Evolutionary conservation across 2,329 filamentous ascomycete species (phyloP).

Genomic region (Fusarium falciforme): DNA sequence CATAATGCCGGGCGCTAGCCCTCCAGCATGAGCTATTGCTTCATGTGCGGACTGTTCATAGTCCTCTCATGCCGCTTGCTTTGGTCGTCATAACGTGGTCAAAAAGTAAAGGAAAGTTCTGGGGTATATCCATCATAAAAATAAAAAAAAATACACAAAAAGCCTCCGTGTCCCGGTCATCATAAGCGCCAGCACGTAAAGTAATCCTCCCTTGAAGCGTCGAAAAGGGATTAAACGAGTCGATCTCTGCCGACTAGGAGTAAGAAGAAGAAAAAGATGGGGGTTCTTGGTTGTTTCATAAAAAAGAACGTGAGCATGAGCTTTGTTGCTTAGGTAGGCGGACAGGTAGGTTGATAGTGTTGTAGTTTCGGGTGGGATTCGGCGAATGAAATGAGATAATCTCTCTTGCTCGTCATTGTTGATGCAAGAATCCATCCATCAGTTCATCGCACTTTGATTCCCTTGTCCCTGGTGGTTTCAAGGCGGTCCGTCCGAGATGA

Average conservation of each 20-base stretch:
- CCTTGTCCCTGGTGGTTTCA: constrained; percentile 24
- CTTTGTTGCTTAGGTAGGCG: not conserved
- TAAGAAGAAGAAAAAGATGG: constrained; percentile 31
- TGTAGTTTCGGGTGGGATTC: not conserved
- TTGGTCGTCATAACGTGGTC: constrained; percentile 28
- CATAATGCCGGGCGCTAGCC: constrained; percentile 15
- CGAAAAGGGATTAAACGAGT: constrained; percentile 18
- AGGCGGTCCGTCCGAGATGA: constrained; percentile 27
- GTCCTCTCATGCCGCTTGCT: constrained; percentile 30
- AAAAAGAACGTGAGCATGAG: constrained; percentile 24
- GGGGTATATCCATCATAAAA: constrained; percentile 50
- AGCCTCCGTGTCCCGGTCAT: constrained; percentile 29
- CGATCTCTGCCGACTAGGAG: constrained; percentile 28
- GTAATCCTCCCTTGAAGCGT: constrained; percentile 11
- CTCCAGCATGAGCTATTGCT: constrained; percentile 11
- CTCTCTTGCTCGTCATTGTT: constrained; percentile 11
- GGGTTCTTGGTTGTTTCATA: constrained; percentile 15
- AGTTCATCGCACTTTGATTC: not conserved
- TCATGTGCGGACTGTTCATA: constrained; percentile 9
- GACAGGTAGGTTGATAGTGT: not conserved
- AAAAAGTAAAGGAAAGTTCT: constrained; percentile 35
- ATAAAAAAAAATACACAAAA: constrained; percentile 34
- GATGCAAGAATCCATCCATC: constrained; percentile 28
- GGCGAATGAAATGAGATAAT: constrained; percentile 22
- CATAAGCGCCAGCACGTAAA: constrained; percentile 19